Conservation (phyloP, 352 stramenopile genomes). For the Bremia lactucae region DNA sequence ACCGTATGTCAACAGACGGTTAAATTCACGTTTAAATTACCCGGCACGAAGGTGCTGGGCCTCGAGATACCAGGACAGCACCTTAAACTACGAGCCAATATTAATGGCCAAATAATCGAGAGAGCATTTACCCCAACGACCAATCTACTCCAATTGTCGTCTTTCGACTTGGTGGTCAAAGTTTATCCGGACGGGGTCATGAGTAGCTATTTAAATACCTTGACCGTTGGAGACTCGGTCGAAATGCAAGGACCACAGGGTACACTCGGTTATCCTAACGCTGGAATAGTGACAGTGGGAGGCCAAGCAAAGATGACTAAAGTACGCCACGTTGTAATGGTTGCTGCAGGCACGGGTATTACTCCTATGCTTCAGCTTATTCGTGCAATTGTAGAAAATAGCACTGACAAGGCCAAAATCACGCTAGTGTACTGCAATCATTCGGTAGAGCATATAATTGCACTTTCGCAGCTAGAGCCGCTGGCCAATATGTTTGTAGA, state of each 20-base stretch:
- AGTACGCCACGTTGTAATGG: constrained; percentile 54
- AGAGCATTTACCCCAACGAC: constrained; percentile 69
- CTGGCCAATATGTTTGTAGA: constrained; percentile 68
- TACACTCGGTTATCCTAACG: constrained; percentile 42
- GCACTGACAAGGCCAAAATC: constrained; percentile 42
- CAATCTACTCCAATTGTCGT: constrained; percentile 47
- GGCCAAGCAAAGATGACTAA: constrained; percentile 30
- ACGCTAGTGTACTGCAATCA: constrained; percentile 71
- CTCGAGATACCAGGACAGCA: constrained; percentile 66
- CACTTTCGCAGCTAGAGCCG: constrained; percentile 58
- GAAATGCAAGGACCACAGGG: constrained; percentile 73
- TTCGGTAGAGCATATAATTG: constrained; percentile 57
- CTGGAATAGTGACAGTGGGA: constrained; percentile 36
- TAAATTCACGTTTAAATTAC: constrained; percentile 74
- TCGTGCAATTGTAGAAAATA: constrained; percentile 49
- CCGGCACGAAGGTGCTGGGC: constrained; percentile 46
- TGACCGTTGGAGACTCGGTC: constrained; percentile 41
- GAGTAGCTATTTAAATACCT: constrained; percentile 52
- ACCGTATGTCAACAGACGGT: constrained; percentile 43
- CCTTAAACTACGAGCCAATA: constrained; percentile 66
- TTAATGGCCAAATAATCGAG: constrained; percentile 68
- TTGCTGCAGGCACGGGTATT: constrained; percentile 72
- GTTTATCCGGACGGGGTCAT: constrained; percentile 67
- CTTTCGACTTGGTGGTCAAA: constrained; percentile 70
- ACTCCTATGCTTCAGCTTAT: constrained; percentile 79